Percentiles rank a stretch among this genome's conserved stretches.
Evolutionary conservation across 768 basidiomycete genomes (phyloP).

Genomic region (Phylloporus rhodoxanthus): DNA sequence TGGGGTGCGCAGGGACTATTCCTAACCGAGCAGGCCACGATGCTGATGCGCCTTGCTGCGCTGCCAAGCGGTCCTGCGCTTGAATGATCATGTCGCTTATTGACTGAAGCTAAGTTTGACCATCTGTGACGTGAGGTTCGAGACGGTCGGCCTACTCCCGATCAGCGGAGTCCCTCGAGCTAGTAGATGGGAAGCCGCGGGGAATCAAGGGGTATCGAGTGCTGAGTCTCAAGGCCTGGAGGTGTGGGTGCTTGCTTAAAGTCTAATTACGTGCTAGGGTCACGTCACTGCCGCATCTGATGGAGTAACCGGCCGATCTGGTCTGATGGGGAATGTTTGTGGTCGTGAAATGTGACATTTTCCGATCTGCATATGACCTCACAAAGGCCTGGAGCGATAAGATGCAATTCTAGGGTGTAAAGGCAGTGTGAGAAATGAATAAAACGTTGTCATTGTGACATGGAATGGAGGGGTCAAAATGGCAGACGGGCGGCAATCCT

Average conservation of each 20-base stretch:
- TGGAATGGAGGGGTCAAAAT: background rate
- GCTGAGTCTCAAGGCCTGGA: no score
- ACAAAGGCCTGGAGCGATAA: conserved; percentile 21
- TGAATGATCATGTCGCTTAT: conserved; percentile 11
- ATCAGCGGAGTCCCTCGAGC: conserved; percentile 7
- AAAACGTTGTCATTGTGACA: conserved; percentile 25
- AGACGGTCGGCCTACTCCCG: background rate
- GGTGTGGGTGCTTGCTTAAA: conserved; percentile 33
- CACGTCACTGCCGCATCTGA: conserved; percentile 30
- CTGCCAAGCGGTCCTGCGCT: conserved; percentile 2
- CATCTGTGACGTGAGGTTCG: conserved; percentile 12
- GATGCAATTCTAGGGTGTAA: conserved; percentile 17
- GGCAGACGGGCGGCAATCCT: conserved; percentile 16
- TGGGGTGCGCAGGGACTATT: conserved; percentile 9
- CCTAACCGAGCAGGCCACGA: conserved; percentile 23
- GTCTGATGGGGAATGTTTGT: conserved; percentile 15
- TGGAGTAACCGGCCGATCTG: conserved; percentile 3
- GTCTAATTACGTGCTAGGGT: conserved; percentile 33
- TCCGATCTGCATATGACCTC: conserved; percentile 30
- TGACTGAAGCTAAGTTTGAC: background rate
- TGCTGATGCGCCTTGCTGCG: conserved; percentile 30
- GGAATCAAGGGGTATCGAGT: conserved; percentile 18
- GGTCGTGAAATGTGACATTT: background rate
- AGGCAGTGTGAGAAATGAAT: conserved; percentile 26
- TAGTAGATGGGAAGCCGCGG: conserved; percentile 23